Evolutionary conservation across 805 yeast genomes (phyloP).

Genomic region (Candida maesae): DNA sequence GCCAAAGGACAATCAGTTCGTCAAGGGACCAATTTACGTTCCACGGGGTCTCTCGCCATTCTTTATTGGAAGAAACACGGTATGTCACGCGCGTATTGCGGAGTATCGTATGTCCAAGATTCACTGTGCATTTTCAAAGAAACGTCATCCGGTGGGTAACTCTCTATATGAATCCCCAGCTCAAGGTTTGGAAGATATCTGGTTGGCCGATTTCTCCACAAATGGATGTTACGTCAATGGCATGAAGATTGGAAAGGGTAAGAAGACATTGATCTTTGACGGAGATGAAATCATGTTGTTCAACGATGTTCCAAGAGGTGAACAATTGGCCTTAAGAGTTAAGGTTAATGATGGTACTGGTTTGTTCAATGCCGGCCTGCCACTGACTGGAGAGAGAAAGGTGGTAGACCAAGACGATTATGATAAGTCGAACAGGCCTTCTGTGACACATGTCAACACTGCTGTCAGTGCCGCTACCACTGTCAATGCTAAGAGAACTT

Average conservation of each 20-base stretch:
- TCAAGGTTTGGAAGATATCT: slow-evolving; percentile 66
- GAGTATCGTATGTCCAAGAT: slow-evolving; percentile 81
- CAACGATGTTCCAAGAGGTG: slow-evolving; percentile 51
- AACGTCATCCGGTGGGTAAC: slow-evolving; percentile 56
- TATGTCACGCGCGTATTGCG: slow-evolving; percentile 54
- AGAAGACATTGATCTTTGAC: slow-evolving; percentile 55
- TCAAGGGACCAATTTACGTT: slow-evolving; percentile 48
- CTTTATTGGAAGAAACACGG: slow-evolving; percentile 69
- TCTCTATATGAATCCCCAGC: slow-evolving; percentile 68
- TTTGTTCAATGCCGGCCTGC: slow-evolving; percentile 48
- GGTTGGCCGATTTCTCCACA: slow-evolving; percentile 78
- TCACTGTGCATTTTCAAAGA: slow-evolving; percentile 68
- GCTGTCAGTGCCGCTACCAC: no score
- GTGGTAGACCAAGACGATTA: slow-evolving; percentile 15
- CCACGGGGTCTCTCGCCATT: slow-evolving; percentile 65
- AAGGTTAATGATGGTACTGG: slow-evolving; percentile 60
- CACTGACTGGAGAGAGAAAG: neutral
- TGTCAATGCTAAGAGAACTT: no score
- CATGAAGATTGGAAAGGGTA: slow-evolving; percentile 53
- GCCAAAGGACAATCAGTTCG: slow-evolving; percentile 46
- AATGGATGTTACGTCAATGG: slow-evolving; percentile 76
- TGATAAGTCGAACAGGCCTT: slow-evolving; percentile 12
- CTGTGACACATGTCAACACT: no score
- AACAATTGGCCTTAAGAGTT: slow-evolving; percentile 51
- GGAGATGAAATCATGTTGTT: slow-evolving; percentile 68